Conservation (phyloP, 306 rosid genomes). For the Carpinus viminea region DNA sequence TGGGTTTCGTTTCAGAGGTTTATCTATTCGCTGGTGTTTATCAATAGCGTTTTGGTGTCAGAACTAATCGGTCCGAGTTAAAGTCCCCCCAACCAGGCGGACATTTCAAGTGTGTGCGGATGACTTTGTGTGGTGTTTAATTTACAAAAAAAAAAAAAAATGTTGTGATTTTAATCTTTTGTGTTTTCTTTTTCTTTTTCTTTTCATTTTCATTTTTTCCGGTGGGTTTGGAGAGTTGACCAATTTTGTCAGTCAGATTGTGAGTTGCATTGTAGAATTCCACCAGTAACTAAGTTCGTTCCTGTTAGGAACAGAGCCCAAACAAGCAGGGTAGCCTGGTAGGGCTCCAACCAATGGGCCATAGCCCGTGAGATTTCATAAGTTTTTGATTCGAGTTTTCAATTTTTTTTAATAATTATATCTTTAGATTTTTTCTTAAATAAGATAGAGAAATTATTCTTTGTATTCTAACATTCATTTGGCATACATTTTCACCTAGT, state of each 20-base stretch:
- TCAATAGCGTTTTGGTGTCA: background rate
- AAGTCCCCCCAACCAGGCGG: constrained; percentile 19
- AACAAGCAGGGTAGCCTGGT: background rate
- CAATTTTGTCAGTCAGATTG: background rate
- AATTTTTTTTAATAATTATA: no score
- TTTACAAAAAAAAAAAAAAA: background rate
- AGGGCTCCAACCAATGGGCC: no score
- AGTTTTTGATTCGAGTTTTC: no score
- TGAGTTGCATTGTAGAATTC: background rate
- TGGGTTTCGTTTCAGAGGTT: constrained; percentile 20
- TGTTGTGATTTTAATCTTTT: background rate
- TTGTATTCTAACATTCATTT: no score
- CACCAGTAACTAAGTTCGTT: background rate
- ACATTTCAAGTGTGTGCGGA: constrained; percentile 16
- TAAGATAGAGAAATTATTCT: no score
- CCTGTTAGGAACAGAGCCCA: background rate
- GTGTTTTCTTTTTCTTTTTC: no score
- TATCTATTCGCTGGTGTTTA: constrained; percentile 23
- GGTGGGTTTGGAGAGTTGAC: background rate
- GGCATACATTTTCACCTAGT: no score
- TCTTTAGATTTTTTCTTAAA: no score
- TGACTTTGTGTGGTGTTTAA: constrained; percentile 5
- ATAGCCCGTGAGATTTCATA: no score
- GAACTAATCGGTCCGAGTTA: background rate
- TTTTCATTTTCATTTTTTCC: no score